Evolutionary conservation across 331 rosid genomes (phyloP), one percentile per base, ranked within the genome.

Genomic region (Malus hybrid): DNA sequence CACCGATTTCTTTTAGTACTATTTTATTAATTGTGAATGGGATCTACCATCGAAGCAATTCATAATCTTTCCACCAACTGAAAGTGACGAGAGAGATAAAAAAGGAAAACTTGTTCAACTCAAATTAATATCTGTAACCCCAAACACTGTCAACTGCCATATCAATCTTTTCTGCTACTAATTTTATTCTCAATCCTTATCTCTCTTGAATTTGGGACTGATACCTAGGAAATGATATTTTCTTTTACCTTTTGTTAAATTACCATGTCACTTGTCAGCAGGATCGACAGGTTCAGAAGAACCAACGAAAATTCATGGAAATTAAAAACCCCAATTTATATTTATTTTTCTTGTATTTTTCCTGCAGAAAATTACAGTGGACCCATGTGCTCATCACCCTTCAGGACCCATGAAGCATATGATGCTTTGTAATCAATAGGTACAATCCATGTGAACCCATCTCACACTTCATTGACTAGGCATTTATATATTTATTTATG

Each of bases 371-470:
- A 11, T 60, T 60, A 60, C 64, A 60, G 64, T 24, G 78, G 83
- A 77, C 79, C 86, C 88, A 84, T 56, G 77, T 76, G 86, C 28
- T 12, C 66, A 62, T 60, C 83, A 75, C 75, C 79, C 77, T 62
- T 63, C 77, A 29, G 73, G 84, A 82, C 36, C 66, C 66, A 44
- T 44, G 50, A 44, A 44, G 50, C 75, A 84, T 79, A 75, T 67
- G 64, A n/a, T 15, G 16, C 74, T 20, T 70, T 8, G 53, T 70
- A 28, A 63, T 72, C 71, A 63, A 48, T 52, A 28, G 77, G 81
- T 72, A 83, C 82, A 76, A 28, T 76, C 87, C 89, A 80, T 86
- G 87, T 86, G 87, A 85, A 83, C 74, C 79, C 85, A 77, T 66
- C 50, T 68, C 78, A 20, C 77, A 24, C 48, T 57, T 36, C 80